Conservation (phyloP, 768 basidiomycete genomes). For the Boletus rex-veris region DNA sequence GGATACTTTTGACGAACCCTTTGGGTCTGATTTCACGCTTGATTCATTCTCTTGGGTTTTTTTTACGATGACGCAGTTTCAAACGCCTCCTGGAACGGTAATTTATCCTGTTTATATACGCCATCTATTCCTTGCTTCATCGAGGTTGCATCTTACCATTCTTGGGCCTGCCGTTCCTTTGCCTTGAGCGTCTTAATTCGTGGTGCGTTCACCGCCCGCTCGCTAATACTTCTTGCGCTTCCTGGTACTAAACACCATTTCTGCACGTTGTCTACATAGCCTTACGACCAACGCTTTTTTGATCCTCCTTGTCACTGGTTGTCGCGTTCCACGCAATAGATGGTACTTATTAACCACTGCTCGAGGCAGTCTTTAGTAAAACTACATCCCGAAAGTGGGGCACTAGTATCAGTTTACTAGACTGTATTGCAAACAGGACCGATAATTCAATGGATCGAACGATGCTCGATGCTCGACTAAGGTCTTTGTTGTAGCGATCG, state of each 20-base stretch:
- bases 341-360: neutral
- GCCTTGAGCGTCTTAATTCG: neutral
- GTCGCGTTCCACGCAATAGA: neutral
- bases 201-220: conserved; percentile 1
- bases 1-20: conserved; percentile 24
- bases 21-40: conserved; percentile 1
- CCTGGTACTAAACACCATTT: conserved; percentile 4
- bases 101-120: conserved; percentile 32
- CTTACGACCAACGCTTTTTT: neutral
- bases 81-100: conserved; percentile 10
- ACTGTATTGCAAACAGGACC: no score
- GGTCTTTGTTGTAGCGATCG: no score
- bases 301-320: neutral
- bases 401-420: neutral
- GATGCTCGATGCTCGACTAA: no score
- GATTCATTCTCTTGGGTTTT: conserved; percentile 8
- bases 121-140: conserved; percentile 10
- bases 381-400: neutral
- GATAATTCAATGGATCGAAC: neutral
- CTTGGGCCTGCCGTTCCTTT: conserved; percentile 12
- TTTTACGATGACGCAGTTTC: neutral
- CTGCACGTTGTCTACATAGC: conserved; percentile 5
- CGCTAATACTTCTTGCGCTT: conserved; percentile 11
- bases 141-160: conserved; percentile 7
- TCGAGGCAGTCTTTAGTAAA: conserved; percentile 10